These are phyloP conservation scores for Tylopilus felleus DNA, from an alignment of 768 basidiomycete genomes.

Conservation along the genomic window DNA sequence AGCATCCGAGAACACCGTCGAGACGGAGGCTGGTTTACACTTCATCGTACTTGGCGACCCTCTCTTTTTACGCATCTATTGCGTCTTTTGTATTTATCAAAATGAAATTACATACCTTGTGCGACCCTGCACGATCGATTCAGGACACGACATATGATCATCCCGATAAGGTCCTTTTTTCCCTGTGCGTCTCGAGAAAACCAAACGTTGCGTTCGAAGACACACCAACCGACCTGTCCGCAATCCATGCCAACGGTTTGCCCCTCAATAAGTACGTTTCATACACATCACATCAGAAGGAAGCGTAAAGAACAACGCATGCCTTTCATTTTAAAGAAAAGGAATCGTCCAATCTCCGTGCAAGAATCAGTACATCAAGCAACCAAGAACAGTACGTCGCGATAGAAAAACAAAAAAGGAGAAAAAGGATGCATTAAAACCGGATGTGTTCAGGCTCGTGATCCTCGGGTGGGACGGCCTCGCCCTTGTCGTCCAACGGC, in stretches of 20 bases:
- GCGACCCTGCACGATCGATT: not conserved
- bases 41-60: not conserved
- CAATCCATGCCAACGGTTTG: not conserved
- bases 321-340: not conserved
- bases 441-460: constrained; percentile 53
- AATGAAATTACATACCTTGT: not conserved
- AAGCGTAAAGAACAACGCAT: not conserved
- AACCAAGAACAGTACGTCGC: not conserved
- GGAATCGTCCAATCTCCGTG: not conserved
- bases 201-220: too few relatives aligned
- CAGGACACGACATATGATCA: too few relatives aligned
- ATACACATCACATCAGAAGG: not conserved
- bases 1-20: too few relatives aligned
- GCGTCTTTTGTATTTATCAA: not conserved
- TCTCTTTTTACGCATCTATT: too few relatives aligned
- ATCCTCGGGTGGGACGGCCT: constrained; percentile 49
- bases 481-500: constrained; percentile 63
- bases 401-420: too few relatives aligned
- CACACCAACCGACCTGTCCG: not conserved
- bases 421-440: constrained; percentile 8
- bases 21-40: not conserved
- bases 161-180: too few relatives aligned
- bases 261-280: not conserved
- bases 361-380: not conserved
- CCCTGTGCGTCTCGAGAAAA: too few relatives aligned